phyloP scores from a whole-genome alignment of 495 filamentous ascomycete genomes.

The Immersiella caudata region DNA sequence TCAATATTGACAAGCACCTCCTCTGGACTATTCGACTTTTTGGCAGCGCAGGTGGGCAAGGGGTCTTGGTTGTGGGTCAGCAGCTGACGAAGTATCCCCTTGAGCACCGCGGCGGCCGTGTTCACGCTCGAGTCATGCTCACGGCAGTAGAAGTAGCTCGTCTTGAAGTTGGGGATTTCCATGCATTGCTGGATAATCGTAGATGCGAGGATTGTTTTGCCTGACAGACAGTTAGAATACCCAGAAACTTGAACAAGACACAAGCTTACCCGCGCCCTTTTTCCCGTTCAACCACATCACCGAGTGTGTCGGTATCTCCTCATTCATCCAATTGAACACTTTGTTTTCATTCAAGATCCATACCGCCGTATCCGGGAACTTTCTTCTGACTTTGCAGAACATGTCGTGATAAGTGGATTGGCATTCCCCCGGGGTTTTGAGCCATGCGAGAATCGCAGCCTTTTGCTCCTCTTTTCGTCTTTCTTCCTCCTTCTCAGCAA shows the following conservation, averaged over 20 bases:
- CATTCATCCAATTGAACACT: slow-evolving; percentile 38
- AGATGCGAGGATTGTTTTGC: slow-evolving; percentile 49
- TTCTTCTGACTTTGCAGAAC: slow-evolving; percentile 30
- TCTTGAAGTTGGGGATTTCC: slow-evolving; percentile 24
- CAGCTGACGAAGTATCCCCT: slow-evolving; percentile 44
- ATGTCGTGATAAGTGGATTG: slow-evolving; percentile 37
- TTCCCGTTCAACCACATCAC: slow-evolving; percentile 49
- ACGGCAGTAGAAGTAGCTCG: slow-evolving; percentile 50
- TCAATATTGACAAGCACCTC: slow-evolving; percentile 32
- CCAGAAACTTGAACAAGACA: not conserved
- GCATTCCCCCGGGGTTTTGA: slow-evolving; percentile 33
- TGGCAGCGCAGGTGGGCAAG: slow-evolving; percentile 39
- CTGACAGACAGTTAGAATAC: slow-evolving; percentile 27
- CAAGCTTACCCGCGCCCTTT: slow-evolving; percentile 46
- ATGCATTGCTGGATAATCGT: slow-evolving; percentile 40
- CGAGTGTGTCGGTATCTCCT: slow-evolving; percentile 17
- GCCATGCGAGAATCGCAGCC: slow-evolving; percentile 36
- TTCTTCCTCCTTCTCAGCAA: slow-evolving; percentile 21
- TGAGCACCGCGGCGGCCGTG: slow-evolving; percentile 35
- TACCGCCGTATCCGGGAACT: slow-evolving; percentile 32
- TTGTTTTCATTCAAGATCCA: slow-evolving; percentile 41
- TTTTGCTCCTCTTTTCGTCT: slow-evolving; percentile 25
- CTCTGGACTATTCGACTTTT: slow-evolving; percentile 29
- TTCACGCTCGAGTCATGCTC: slow-evolving; percentile 38
- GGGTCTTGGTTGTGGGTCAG: slow-evolving; percentile 36